These are phyloP conservation scores for Rutstroemia sp. DNA, from an alignment of 2,329 filamentous ascomycete species.

Conservation along the genomic window DNA sequence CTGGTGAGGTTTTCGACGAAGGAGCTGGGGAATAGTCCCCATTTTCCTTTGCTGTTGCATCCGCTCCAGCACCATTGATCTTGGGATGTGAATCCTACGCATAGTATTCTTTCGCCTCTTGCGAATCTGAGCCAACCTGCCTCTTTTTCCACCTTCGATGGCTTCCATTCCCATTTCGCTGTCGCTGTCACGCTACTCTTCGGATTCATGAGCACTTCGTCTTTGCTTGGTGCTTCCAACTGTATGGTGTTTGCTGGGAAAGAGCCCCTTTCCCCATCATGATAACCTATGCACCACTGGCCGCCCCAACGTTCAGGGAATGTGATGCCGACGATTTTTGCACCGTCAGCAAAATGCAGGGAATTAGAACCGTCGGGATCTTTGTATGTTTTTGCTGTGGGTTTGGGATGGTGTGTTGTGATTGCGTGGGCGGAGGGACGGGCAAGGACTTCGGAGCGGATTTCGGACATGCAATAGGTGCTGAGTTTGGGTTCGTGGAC, in stretches of 20 bases:
- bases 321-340: slow-evolving; percentile 26
- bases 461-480: slow-evolving; percentile 19
- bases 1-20: slow-evolving; percentile 22
- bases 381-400: slow-evolving; percentile 9
- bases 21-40: slow-evolving; percentile 24
- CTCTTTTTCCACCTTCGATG: slow-evolving; percentile 23
- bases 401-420: slow-evolving; percentile 23
- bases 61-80: slow-evolving; percentile 30
- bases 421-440: slow-evolving; percentile 21
- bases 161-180: slow-evolving; percentile 29
- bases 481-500: slow-evolving; percentile 11
- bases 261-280: slow-evolving; percentile 25
- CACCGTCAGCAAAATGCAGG: slow-evolving; percentile 26
- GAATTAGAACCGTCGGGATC: slow-evolving; percentile 24
- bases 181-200: slow-evolving; percentile 20
- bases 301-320: slow-evolving; percentile 25
- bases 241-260: slow-evolving; percentile 22
- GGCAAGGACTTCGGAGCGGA: slow-evolving; percentile 19
- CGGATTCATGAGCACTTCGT: slow-evolving; percentile 24
- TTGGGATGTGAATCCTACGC: slow-evolving; percentile 22
- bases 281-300: slow-evolving; percentile 27
- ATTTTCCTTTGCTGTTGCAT: slow-evolving; percentile 25
- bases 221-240: slow-evolving; percentile 20
- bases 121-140: slow-evolving; percentile 26
- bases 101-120: slow-evolving; percentile 26